These are phyloP conservation scores for Cronartium quercuum DNA, from an alignment of 1,284 basidiomycete species.

Conservation along the genomic window DNA sequence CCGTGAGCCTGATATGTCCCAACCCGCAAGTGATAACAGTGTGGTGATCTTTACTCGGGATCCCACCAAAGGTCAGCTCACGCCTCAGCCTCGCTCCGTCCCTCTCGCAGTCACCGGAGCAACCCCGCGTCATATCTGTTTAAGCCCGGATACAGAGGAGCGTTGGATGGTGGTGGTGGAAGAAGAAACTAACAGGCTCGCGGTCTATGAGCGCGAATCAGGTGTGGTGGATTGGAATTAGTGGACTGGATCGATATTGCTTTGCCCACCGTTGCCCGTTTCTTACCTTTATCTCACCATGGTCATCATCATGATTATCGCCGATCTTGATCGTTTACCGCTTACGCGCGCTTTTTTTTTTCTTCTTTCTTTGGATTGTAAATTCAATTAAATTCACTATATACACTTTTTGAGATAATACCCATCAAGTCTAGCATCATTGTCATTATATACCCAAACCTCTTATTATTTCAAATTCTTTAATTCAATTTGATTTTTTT, in stretches of 20 bases:
- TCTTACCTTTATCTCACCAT: background rate
- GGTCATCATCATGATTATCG: background rate
- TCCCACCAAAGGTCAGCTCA: background rate
- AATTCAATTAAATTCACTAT: too few relatives aligned
- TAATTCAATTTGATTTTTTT: too few relatives aligned
- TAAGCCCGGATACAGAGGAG: conserved; percentile 1
- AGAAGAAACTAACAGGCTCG: conserved; percentile 6
- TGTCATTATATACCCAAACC: too few relatives aligned
- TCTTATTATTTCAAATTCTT: too few relatives aligned
- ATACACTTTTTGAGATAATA: too few relatives aligned
- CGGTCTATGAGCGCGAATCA: background rate
- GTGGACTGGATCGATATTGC: background rate
- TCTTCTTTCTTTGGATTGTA: background rate
- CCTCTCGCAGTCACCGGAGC: background rate
- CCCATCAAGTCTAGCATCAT: too few relatives aligned
- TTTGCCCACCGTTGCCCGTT: background rate
- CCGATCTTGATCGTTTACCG: background rate
- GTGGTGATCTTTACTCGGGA: conserved; percentile 14
- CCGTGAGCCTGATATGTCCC: conserved; percentile 25
- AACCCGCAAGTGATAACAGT: conserved; percentile 16
- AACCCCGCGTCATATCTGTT: conserved; percentile 19
- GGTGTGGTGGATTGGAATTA: background rate
- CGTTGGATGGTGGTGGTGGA: conserved; percentile 6
- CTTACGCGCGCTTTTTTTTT: background rate
- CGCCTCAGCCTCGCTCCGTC: background rate